These are phyloP conservation scores for Trifolium repens DNA, from an alignment of 306 rosid genomes.

Conservation along the genomic window DNA sequence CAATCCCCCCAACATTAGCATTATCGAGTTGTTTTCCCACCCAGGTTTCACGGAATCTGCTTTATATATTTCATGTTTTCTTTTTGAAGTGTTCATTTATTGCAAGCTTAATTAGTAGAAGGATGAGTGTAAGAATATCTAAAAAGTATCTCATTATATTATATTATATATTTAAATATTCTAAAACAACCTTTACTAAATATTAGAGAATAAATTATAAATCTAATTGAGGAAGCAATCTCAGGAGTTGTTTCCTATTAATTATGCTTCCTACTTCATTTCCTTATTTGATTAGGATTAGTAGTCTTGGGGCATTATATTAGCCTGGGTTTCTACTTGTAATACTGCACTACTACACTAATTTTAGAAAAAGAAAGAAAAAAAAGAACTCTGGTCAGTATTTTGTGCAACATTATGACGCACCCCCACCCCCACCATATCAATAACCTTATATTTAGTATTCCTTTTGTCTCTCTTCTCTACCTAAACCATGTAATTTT, in stretches of 20 bases:
- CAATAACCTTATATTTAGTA: not conserved
- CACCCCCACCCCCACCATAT: not conserved
- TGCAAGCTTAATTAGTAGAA: not conserved
- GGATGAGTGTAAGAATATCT: not conserved
- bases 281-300: too few relatives aligned
- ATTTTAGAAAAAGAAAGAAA: too few relatives aligned
- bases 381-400: too few relatives aligned
- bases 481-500: not conserved
- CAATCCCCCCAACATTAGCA: not conserved
- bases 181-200: not conserved
- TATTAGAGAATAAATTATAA: not conserved
- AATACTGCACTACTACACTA: too few relatives aligned
- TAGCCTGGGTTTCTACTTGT: not conserved
- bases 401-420: not conserved
- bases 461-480: constrained; percentile 6
- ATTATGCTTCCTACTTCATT: too few relatives aligned
- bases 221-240: not conserved
- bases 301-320: too few relatives aligned
- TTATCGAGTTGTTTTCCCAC: not conserved
- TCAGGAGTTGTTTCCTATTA: not conserved
- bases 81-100: not conserved
- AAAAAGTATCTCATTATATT: too few relatives aligned
- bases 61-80: not conserved
- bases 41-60: not conserved
- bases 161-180: not conserved